Evolutionary conservation across 2,329 filamentous ascomycete species (phyloP), one percentile per base, ranked within the genome.

Genomic region (Periglandula ipomoeae): DNA sequence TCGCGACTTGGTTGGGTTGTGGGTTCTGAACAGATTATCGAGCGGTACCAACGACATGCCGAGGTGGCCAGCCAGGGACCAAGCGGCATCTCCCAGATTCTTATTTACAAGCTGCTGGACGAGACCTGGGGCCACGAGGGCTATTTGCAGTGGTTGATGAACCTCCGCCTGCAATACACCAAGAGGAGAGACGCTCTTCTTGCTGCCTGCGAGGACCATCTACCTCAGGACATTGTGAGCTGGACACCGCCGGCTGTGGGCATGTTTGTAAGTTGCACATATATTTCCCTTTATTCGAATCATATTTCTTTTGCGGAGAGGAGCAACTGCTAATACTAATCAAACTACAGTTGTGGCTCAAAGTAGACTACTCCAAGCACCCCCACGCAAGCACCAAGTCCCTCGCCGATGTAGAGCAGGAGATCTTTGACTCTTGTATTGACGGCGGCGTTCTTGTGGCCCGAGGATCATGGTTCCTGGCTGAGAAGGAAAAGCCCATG

Each of bases 121-220:
- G 89, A 95, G 66, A 82, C 84, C 44, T 98, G 93, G 93, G 93
- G 91, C 22, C 93, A 98, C 61, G 76, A 80, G 38, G 90, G 90
- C 2, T 98, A 94, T 62, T 68, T 98, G 22, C 76, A 84, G 60
- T 98, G 93, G 93, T 70, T 98, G 54, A 86, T 93, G 62, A 78
- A 88, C 62, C 70, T 97, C 58, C 79, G 89, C 42, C 66, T 81
- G 58, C 81, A 89, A 65, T 98, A 98, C 63, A 93, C 90, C 1
- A 71, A 73, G 55, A 80, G 91, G 52, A 74, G 93, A 49, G 78
- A 97, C 61, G 76, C 80, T 23, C 79, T 98, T 50, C 72, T 95
- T 5, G 74, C 76, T 7, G 89, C 90, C 0, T 96, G 89, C 62
- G 87, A 93, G 65, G 78, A 80, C 54, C 79, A 85, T 57, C 69